phyloP scores from a whole-genome alignment of 768 basidiomycete species.

The Trametes sanguinea region DNA sequence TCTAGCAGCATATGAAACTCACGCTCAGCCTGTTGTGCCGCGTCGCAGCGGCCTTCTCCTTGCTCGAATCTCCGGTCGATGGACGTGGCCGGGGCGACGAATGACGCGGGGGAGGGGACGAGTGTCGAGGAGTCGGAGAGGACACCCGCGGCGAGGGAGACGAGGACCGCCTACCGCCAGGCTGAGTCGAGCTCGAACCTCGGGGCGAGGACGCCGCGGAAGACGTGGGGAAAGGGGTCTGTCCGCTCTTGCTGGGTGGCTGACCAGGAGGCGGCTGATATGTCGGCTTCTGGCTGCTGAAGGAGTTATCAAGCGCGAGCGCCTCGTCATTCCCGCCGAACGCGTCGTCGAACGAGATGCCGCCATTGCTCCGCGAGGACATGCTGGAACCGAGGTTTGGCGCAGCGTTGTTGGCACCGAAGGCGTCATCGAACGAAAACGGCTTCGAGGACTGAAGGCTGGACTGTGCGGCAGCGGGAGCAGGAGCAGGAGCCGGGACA shows the following conservation, averaged over 20 bases:
- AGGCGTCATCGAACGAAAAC: constrained; percentile 50
- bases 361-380: constrained; percentile 21
- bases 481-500: neutral
- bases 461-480: neutral
- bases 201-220: constrained; percentile 46
- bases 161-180: constrained; percentile 21
- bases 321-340: constrained; percentile 52
- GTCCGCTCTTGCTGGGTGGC: constrained; percentile 25
- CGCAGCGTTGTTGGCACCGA: constrained; percentile 35
- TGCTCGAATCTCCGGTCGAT: constrained; percentile 59
- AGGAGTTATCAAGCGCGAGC: constrained; percentile 43
- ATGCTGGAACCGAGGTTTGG: constrained; percentile 7
- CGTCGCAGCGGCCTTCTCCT: constrained; percentile 51
- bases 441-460: constrained; percentile 6
- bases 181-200: constrained; percentile 29
- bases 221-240: constrained; percentile 39
- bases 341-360: constrained; percentile 55
- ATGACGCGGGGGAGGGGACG: constrained; percentile 56
- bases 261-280: constrained; percentile 35
- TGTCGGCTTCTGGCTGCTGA: constrained; percentile 34
- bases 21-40: constrained; percentile 79
- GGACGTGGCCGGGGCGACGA: constrained; percentile 59
- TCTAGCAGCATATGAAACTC: constrained; percentile 36
- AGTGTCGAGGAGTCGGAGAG: constrained; percentile 51
- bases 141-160: constrained; percentile 35